Percentiles rank a stretch among this genome's conserved stretches.
Evolutionary conservation across 306 rosid genomes (phyloP).

Genomic region (Lathyrus oleraceus): DNA sequence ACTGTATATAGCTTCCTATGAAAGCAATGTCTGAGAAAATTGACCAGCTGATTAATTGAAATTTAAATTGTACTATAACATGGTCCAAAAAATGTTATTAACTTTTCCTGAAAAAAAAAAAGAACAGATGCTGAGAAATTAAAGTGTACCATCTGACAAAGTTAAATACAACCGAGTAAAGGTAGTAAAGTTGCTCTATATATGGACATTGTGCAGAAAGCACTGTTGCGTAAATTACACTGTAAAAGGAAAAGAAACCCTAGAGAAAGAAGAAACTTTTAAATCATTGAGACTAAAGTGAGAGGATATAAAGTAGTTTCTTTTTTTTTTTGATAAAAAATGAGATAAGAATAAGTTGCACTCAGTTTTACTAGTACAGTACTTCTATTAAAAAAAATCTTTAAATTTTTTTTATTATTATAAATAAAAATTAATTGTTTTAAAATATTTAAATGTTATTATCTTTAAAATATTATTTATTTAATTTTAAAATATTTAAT

Average conservation of each 20-base stretch:
- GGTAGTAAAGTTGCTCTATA: not conserved
- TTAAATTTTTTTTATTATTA: too few relatives aligned
- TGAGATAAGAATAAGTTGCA: not conserved
- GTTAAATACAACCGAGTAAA: constrained; percentile 22
- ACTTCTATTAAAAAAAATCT: too few relatives aligned
- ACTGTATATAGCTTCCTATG: constrained; percentile 21
- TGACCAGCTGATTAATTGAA: not conserved
- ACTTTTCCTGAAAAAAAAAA: constrained; percentile 24
- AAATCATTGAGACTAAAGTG: not conserved
- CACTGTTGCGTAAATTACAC: constrained; percentile 24
- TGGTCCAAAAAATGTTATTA: constrained; percentile 34
- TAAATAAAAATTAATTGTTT: too few relatives aligned
- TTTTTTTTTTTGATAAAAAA: not conserved
- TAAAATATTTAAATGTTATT: too few relatives aligned
- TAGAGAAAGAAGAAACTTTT: constrained; percentile 8
- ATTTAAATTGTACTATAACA: constrained; percentile 18
- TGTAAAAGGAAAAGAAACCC: constrained; percentile 9
- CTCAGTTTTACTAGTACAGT: not conserved
- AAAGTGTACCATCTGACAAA: constrained; percentile 32
- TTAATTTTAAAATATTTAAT: too few relatives aligned
- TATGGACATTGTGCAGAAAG: not conserved
- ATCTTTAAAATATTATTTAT: too few relatives aligned
- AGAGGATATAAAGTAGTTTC: not conserved
- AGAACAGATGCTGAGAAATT: constrained; percentile 16
- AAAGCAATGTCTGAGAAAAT: constrained; percentile 28